Evolutionary conservation across 306 rosid genomes (phyloP).

Genomic region (Adenanthera pavonina): DNA sequence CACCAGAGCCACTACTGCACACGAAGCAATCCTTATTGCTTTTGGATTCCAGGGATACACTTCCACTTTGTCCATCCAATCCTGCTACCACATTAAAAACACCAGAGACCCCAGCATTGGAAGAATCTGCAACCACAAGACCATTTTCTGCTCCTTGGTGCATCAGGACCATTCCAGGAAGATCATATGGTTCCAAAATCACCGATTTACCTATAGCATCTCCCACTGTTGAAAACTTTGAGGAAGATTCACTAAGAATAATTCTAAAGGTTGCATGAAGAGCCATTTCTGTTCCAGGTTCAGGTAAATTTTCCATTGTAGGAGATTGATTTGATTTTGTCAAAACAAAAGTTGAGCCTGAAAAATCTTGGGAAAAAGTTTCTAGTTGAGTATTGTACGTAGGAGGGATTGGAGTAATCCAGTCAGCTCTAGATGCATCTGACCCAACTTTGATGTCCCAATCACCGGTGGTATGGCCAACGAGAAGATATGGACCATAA

Average conservation of each 20-base stretch:
- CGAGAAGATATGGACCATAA: not conserved
- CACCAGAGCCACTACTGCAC: constrained; percentile 13
- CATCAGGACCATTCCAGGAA: not conserved
- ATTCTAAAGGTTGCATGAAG: not conserved
- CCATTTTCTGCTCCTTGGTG: not conserved
- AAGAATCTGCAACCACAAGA: not conserved
- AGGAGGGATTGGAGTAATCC: not conserved
- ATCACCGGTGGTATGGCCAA: not conserved
- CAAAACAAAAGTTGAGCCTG: not conserved
- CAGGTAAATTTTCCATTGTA: not conserved
- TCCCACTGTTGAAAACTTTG: not conserved
- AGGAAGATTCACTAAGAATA: not conserved
- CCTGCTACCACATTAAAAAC: constrained; percentile 59
- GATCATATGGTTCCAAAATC: not conserved
- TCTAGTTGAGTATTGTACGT: not conserved
- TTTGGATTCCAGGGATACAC: not conserved
- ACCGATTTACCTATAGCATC: not conserved
- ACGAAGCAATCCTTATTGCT: not conserved
- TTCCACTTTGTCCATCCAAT: constrained; percentile 40
- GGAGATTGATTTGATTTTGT: not conserved
- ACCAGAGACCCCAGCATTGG: constrained; percentile 40
- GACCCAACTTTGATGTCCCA: not conserved
- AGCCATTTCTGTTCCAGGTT: not conserved
- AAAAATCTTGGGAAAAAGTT: not conserved
- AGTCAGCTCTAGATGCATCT: not conserved